Base-by-base conservation (phyloP, 2,329 filamentous ascomycete species). In the Cladosporium halotolerans region DNA sequence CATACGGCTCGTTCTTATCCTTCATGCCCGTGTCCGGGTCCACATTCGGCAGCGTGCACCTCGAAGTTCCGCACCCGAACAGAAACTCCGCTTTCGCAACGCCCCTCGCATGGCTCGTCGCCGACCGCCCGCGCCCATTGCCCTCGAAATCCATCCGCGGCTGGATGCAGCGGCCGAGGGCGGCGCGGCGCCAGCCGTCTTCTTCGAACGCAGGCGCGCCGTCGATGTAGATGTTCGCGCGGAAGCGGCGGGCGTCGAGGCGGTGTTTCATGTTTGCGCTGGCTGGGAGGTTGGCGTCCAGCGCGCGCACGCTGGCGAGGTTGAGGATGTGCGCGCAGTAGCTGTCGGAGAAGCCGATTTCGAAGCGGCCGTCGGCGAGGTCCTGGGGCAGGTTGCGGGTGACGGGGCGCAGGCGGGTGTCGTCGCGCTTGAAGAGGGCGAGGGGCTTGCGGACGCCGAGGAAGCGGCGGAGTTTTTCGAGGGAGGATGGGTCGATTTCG, bases 11-110 rank as follows among this genome's bases (percentile, higher is more conserved):
- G 19, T 64, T 62, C 40, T 53, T 56, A 46, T 68, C 58, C 57
- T 62, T 34, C 18, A 76, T 63, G n/a, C 79, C 86, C 5, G 74
- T 82, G 14, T 73, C 72, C 0, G 78, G 84, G 65, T 88, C 77
- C 1, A 88, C 82, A 60, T 89, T 89, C 16, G 85, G 85, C 60
- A 89, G 67, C 60, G 83, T 86, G 70, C 86, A 89, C 52, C 85
- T 77, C 0, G 83, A 81, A 1, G 84, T 87, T 31, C 84, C 79
- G 61, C 83, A 85, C 0, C 82, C 74, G 9, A 80, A 71, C 55
- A 82, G 74, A 53, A 78, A 79, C 11, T 73, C 72, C 2, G 69
- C 70, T 5, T 73, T 55, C 16, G 55, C 54, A 13, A 53, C 23
- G 23, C 7, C 23, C 23, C 23, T 28, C 6, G 5, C 32, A 3